phyloP scores from a whole-genome alignment of 2,329 filamentous ascomycete species.

The Elsinoe fawcettii region DNA sequence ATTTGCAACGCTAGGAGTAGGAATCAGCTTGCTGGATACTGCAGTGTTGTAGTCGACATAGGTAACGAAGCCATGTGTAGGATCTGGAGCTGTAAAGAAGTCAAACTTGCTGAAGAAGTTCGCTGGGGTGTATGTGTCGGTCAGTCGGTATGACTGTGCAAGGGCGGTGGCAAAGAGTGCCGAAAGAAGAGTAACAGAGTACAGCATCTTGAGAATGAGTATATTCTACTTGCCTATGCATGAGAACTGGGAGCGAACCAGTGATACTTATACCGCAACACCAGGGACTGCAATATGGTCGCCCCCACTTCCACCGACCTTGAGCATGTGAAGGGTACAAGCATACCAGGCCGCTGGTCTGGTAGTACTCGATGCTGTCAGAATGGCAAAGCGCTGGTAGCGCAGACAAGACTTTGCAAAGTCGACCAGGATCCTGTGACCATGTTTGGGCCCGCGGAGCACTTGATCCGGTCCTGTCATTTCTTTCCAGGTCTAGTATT shows the following conservation, averaged over 20 bases:
- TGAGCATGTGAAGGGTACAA: not conserved
- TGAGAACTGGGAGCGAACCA: not conserved
- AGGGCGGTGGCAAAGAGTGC: slow-evolving; percentile 6
- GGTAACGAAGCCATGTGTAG: slow-evolving; percentile 66
- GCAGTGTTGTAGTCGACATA: slow-evolving; percentile 58
- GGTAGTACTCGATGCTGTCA: slow-evolving; percentile 9
- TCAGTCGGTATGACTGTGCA: slow-evolving; percentile 27
- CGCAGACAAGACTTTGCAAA: not conserved
- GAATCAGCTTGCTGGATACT: slow-evolving; percentile 21
- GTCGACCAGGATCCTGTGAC: slow-evolving; percentile 8
- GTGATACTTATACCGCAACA: not conserved
- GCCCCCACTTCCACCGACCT: not conserved
- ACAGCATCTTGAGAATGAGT: slow-evolving; percentile 6
- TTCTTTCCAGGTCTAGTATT: not conserved
- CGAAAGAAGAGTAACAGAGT: slow-evolving; percentile 7
- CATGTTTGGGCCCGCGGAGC: not conserved
- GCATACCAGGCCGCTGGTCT: not conserved
- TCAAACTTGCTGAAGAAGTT: slow-evolving; percentile 47
- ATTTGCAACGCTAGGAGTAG: slow-evolving; percentile 10
- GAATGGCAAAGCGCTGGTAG: not conserved
- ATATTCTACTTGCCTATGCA: too few species aligned
- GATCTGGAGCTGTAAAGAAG: slow-evolving; percentile 52
- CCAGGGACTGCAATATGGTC: not conserved
- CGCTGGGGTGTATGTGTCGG: slow-evolving; percentile 40
- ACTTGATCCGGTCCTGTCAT: slow-evolving; percentile 2